Conservation (phyloP, 2,329 filamentous ascomycete genomes). For the Aureobasidium zeae region DNA sequence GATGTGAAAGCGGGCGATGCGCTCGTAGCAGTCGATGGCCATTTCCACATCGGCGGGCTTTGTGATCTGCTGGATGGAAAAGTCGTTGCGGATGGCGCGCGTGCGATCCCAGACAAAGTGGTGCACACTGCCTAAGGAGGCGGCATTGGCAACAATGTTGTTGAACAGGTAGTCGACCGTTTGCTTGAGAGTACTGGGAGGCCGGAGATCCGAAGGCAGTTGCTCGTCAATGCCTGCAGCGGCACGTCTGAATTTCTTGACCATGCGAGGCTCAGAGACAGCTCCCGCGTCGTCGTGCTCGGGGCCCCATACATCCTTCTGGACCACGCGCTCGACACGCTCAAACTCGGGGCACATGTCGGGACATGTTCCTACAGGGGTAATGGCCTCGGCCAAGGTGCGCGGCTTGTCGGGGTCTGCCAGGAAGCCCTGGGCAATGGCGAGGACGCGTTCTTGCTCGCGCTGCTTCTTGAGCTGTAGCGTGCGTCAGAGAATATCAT, state of each 20-base stretch:
- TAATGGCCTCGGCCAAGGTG: slow-evolving; percentile 51
- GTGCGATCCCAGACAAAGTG: slow-evolving; percentile 59
- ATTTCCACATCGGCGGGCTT: slow-evolving; percentile 47
- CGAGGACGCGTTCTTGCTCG: slow-evolving; percentile 41
- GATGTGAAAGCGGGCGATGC: slow-evolving; percentile 56
- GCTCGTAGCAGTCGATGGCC: slow-evolving; percentile 52
- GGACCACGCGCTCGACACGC: slow-evolving; percentile 51
- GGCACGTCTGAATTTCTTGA: slow-evolving; percentile 55
- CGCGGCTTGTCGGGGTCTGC: slow-evolving; percentile 53
- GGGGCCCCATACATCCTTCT: slow-evolving; percentile 51
- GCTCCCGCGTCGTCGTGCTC: slow-evolving; percentile 35
- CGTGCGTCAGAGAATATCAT: slow-evolving; percentile 7
- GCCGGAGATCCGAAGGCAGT: slow-evolving; percentile 54
- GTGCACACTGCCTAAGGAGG: slow-evolving; percentile 45
- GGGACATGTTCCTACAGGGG: slow-evolving; percentile 50
- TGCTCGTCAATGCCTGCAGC: slow-evolving; percentile 55
- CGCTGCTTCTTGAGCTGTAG: slow-evolving; percentile 40
- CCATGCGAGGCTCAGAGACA: slow-evolving; percentile 48
- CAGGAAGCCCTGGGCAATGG: slow-evolving; percentile 46
- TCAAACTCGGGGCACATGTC: slow-evolving; percentile 59
- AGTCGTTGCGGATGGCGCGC: slow-evolving; percentile 55
- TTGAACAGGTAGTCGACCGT: slow-evolving; percentile 38
- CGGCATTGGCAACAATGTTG: slow-evolving; percentile 42
- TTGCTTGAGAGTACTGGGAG: slow-evolving; percentile 39
- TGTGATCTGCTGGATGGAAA: slow-evolving; percentile 52